These are phyloP conservation scores for Xylaria multiplex DNA, from an alignment of 2,329 filamentous ascomycete species.

Conservation along the genomic window DNA sequence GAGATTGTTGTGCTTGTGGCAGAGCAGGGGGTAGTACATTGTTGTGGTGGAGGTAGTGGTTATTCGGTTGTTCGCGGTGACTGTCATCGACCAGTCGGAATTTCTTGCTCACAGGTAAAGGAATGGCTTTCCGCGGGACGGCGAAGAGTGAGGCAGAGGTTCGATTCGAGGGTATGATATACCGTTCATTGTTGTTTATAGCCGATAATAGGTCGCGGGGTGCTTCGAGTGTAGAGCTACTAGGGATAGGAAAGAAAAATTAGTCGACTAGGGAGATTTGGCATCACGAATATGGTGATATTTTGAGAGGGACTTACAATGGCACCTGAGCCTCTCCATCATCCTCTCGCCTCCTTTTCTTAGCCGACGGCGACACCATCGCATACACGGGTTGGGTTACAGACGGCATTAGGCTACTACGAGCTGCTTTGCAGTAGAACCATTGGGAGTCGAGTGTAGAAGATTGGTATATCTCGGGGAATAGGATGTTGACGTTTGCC, in stretches of 20 bases:
- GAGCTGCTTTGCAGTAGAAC: conserved; percentile 10
- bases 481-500: background rate
- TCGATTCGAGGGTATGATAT: conserved; percentile 36
- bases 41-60: conserved; percentile 24
- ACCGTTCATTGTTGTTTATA: conserved; percentile 45
- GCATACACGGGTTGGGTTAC: conserved; percentile 48
- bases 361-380: conserved; percentile 49
- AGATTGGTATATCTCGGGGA: background rate
- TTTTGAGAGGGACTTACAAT: conserved; percentile 43
- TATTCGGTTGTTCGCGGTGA: conserved; percentile 29
- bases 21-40: conserved; percentile 10
- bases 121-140: conserved; percentile 44
- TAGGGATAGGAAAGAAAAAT: conserved; percentile 30
- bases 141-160: conserved; percentile 35
- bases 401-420: conserved; percentile 50
- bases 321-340: conserved; percentile 42
- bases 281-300: conserved; percentile 2
- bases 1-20: conserved; percentile 37
- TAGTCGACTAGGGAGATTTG: conserved; percentile 34
- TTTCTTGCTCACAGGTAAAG: conserved; percentile 46
- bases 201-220: conserved; percentile 39
- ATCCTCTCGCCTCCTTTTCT: conserved; percentile 53
- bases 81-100: conserved; percentile 41
- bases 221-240: conserved; percentile 37
- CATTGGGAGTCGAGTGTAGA: conserved; percentile 9